A percentile compares a stretch with the other conserved stretches of the same genome.
Conservation (phyloP, 441 rosid genomes). For the Eutrema salsugineum region DNA sequence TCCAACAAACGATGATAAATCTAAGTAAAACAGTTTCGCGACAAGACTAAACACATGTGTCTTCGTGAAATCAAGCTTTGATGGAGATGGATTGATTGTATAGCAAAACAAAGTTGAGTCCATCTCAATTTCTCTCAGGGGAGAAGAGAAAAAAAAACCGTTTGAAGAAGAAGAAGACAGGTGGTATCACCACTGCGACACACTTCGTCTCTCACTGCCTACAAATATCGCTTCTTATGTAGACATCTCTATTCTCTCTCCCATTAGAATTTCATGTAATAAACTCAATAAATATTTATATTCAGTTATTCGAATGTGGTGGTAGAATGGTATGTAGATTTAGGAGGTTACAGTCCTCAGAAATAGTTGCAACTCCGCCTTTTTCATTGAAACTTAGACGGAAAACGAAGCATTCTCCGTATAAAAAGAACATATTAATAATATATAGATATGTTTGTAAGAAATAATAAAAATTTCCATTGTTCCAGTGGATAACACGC, state of each 20-base stretch:
- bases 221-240: conserved; percentile 15
- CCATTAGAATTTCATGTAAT: conserved; percentile 17
- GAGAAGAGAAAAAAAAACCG: neutral
- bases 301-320: neutral
- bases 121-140: conserved; percentile 43
- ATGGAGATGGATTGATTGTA: conserved; percentile 47
- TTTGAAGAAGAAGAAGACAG: conserved; percentile 18
- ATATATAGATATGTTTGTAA: too few species aligned
- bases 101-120: conserved; percentile 53
- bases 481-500: too few species aligned
- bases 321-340: too few species aligned
- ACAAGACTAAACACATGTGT: conserved; percentile 46
- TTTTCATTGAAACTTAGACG: too few species aligned
- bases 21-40: conserved; percentile 33
- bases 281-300: neutral
- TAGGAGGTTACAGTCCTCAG: too few species aligned
- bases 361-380: too few species aligned
- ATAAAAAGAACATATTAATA: too few species aligned
- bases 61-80: conserved; percentile 42
- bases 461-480: too few species aligned
- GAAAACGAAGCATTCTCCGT: too few species aligned
- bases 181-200: conserved; percentile 14
- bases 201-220: conserved; percentile 17
- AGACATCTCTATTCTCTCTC: conserved; percentile 13
- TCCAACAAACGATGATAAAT: conserved; percentile 36